Conservation (phyloP, 192 early-diverging fungal genomes). For the Physocladia obscura region DNA sequence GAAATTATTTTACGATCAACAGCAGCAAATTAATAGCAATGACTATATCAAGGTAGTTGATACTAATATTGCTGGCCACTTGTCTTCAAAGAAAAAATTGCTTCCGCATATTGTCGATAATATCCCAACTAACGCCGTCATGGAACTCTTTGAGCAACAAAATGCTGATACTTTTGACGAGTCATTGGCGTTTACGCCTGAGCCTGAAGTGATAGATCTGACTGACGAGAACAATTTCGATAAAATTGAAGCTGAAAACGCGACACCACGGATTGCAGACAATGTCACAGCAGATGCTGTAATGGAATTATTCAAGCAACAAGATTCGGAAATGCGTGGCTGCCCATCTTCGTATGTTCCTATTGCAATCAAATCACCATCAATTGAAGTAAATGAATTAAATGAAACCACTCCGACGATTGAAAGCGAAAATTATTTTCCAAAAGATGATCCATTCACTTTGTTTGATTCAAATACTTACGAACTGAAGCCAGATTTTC, state of each 20-base stretch:
- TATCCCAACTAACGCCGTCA: too few relatives aligned
- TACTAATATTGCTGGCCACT: too few relatives aligned
- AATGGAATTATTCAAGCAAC: slow-evolving; percentile 15
- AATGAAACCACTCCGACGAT: not conserved
- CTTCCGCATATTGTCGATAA: too few relatives aligned
- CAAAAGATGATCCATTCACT: too few relatives aligned
- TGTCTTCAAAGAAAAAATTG: too few relatives aligned
- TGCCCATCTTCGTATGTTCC: too few relatives aligned
- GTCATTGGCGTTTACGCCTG: too few relatives aligned
- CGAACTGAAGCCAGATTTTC: not conserved
- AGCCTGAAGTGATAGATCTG: too few relatives aligned
- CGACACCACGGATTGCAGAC: not conserved
- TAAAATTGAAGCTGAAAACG: not conserved
- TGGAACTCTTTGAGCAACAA: too few relatives aligned
- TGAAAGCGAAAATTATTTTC: not conserved
- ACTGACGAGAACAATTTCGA: not conserved
- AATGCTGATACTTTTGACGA: too few relatives aligned
- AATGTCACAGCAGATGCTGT: not conserved
- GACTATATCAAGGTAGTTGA: too few relatives aligned
- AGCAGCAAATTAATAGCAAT: too few relatives aligned
- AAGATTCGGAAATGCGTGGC: not conserved
- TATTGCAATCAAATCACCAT: not conserved
- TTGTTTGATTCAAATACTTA: not conserved
- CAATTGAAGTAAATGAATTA: not conserved
- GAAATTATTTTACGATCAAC: not conserved